A percentile compares a stretch with the other conserved stretches of the same genome.
phyloP scores from a whole-genome alignment of 331 rosid genomes.

The Phaseolus coccineus region DNA sequence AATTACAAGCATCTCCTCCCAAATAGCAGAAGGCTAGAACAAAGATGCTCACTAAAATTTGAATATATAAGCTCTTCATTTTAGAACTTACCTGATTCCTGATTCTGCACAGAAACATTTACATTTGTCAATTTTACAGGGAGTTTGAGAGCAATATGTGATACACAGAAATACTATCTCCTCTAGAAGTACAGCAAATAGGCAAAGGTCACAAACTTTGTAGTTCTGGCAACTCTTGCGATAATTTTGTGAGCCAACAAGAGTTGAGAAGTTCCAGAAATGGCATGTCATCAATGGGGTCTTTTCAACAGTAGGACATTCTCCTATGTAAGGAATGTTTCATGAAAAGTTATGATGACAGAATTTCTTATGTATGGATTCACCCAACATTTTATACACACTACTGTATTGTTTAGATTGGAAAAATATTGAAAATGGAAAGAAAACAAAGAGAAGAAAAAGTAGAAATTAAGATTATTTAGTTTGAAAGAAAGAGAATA shows the following conservation, averaged over 20 bases:
- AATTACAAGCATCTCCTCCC: background rate
- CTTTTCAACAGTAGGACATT: constrained; percentile 56
- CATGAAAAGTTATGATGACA: constrained; percentile 35
- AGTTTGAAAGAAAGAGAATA: too few relatives aligned
- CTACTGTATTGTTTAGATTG: too few relatives aligned
- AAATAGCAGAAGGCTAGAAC: background rate
- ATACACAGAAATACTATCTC: constrained; percentile 72
- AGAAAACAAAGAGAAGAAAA: too few relatives aligned
- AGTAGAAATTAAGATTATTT: too few relatives aligned
- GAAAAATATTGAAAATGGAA: too few relatives aligned
- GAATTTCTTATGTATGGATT: constrained; percentile 42
- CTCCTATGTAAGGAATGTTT: constrained; percentile 29
- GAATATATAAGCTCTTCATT: background rate
- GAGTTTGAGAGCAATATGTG: constrained; percentile 75
- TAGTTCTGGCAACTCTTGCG: constrained; percentile 49
- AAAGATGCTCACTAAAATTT: background rate
- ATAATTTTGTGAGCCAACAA: constrained; percentile 53
- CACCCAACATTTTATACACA: constrained; percentile 44
- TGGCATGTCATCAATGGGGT: constrained; percentile 63
- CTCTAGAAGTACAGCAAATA: constrained; percentile 58
- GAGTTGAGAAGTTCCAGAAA: constrained; percentile 62
- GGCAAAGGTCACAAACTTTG: constrained; percentile 61
- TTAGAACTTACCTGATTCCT: background rate
- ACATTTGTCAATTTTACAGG: constrained; percentile 51
- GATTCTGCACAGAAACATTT: constrained; percentile 20